Base-by-base conservation (phyloP, 257 asterid genomes). In the Ophiorrhiza pumila region DNA sequence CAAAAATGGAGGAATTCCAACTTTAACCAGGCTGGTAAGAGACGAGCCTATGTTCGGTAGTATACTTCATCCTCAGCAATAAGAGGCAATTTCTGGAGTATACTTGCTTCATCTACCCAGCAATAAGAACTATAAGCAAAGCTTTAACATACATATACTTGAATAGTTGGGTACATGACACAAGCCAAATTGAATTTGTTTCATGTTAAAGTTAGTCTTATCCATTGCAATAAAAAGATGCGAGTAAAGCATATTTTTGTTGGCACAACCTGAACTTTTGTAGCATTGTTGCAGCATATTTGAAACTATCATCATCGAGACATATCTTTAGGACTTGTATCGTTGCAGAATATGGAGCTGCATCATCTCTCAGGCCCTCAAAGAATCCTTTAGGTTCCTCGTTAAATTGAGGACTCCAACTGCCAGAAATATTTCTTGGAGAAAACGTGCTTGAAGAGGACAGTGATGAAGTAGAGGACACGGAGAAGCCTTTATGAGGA, bases 391-490 rank as follows among this genome's bases (percentile, higher is more conserved):
- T 75, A 58, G 66, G 77, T 62, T 88, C 95, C 62, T 89, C 90
- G 67, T 74, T 83, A 65, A 82, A 83, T 69, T 76, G 94, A 68
- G 92, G 92, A 76, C 98, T 93, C 95, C 89, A 92, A 76, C 86
- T 87, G 57, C 89, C 93, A 61, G 96, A 90, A 69, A 85, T 75
- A 76, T 92, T 84, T 82, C 86, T 81, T 31, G 98, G 97, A 77
- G 98, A 88, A 79, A 89, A 85, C 23, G 96, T 87, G 87, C 84
- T 83, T 1, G 98, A 89, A 45, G 96, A 87, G 81, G 95, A 86
- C 75, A 83, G 78, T 0, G 97, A 93, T 18, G 98, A 87, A 45
- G 84, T 71, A 12, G 97, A 89, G 27, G 98, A 91, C 83, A 79
- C 82, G 25, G 93, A 85, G 69, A 66, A 73, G 68, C 89, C 95